Percentiles rank a stretch among this genome's conserved stretches.
Evolutionary conservation across 2,329 filamentous ascomycete genomes (phyloP).

Genomic region (Boeremia exigua): DNA sequence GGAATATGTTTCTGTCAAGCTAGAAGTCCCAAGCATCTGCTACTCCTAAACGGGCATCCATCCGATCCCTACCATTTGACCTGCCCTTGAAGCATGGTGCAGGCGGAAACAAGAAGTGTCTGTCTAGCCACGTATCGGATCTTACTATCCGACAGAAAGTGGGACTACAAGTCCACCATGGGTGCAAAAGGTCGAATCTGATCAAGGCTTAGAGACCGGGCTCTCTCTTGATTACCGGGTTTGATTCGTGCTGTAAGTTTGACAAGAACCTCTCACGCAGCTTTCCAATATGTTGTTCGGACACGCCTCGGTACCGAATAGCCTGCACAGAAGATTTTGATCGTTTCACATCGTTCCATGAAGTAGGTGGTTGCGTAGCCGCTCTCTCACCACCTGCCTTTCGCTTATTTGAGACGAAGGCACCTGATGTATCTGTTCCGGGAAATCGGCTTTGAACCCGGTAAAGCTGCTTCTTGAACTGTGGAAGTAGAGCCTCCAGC

Average conservation of each 20-base stretch:
- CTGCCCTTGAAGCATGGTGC: not conserved
- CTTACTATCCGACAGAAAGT: not conserved
- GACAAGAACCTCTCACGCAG: not conserved
- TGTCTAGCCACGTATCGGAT: not conserved
- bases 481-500: not conserved
- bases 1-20: not conserved
- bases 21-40: not conserved
- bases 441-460: conserved; percentile 6
- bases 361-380: not conserved
- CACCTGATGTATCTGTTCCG: not conserved
- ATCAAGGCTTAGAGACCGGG: not conserved
- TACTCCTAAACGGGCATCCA: not conserved
- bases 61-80: not conserved
- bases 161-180: not conserved
- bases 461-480: conserved; percentile 2
- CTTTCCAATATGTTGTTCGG: not conserved
- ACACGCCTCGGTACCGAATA: not conserved
- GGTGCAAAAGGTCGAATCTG: not conserved
- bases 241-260: not conserved
- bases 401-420: not conserved
- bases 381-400: not conserved
- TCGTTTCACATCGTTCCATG: not conserved
- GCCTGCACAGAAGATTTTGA: not conserved
- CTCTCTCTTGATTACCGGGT: not conserved
- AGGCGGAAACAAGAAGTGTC: not conserved